Percentiles rank a stretch among this genome's conserved stretches.
These are phyloP conservation scores for Leptodermis oblonga DNA, from an alignment of 257 asterid genomes.

Conservation along the genomic window DNA sequence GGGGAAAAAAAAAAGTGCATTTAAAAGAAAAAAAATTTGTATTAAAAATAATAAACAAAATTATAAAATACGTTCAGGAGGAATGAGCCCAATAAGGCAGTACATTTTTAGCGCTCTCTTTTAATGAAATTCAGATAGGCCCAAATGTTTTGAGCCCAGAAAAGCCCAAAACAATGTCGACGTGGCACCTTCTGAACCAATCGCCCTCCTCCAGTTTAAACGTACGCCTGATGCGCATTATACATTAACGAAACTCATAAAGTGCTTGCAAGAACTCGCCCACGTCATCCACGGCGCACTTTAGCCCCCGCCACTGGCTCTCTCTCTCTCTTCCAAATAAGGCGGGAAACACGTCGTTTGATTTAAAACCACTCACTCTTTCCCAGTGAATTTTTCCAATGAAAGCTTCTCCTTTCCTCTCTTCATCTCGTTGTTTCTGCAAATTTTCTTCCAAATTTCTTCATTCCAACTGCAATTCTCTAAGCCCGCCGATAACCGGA, in stretches of 20 bases:
- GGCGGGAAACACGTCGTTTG: conserved; percentile 60
- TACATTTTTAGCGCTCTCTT: too few species aligned
- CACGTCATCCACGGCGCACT: conserved; percentile 43
- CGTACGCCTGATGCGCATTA: conserved; percentile 24
- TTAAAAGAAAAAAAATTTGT: too few species aligned
- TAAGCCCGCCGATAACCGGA: conserved; percentile 28
- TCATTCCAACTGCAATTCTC: background rate
- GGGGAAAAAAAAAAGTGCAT: too few species aligned
- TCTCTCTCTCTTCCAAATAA: conserved; percentile 9
- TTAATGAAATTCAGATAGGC: too few species aligned
- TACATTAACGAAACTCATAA: background rate
- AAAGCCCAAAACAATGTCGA: background rate
- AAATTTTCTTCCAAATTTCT: background rate
- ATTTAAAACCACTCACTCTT: conserved; percentile 21
- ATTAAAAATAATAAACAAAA: too few species aligned
- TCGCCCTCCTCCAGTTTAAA: background rate
- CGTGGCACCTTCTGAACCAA: conserved; percentile 55
- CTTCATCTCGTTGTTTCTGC: conserved; percentile 5
- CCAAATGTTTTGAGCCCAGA: background rate
- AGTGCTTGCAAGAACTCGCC: conserved; percentile 18
- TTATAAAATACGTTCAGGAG: too few species aligned
- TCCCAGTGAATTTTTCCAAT: background rate
- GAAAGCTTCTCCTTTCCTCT: background rate
- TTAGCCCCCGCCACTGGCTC: conserved; percentile 25
- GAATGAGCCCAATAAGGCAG: too few species aligned